phyloP scores from a whole-genome alignment of 768 basidiomycete species.

The Tulasnella sp. region DNA sequence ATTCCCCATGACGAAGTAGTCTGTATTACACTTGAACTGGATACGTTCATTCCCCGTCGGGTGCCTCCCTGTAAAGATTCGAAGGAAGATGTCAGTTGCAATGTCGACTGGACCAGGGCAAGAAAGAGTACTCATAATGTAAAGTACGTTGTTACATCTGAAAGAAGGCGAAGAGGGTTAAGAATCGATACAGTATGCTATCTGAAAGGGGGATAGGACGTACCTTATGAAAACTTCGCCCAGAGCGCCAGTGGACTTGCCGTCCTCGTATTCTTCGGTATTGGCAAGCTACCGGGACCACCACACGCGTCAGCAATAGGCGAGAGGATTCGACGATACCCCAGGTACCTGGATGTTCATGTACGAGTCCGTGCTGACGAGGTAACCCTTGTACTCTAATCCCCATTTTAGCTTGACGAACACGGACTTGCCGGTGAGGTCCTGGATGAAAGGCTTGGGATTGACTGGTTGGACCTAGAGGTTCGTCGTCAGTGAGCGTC shows the following conservation, averaged over 20 bases:
- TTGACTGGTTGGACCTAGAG: constrained; percentile 87
- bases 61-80: constrained; percentile 66
- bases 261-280: constrained; percentile 96
- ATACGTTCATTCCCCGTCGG: constrained; percentile 31
- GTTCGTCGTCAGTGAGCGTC: neutral
- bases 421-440: constrained; percentile 95
- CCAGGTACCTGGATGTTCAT: constrained; percentile 95
- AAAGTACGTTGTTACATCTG: constrained; percentile 94
- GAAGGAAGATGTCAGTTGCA: constrained; percentile 29
- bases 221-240: constrained; percentile 99
- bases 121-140: constrained; percentile 70
- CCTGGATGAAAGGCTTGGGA: constrained; percentile 98
- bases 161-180: constrained; percentile 15
- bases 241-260: constrained; percentile 90
- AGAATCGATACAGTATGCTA: constrained; percentile 23
- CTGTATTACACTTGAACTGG: constrained; percentile 7
- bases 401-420: constrained; percentile 98
- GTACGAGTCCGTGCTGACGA: constrained; percentile 97
- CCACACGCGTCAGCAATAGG: neutral
- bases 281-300: constrained; percentile 73
- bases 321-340: neutral
- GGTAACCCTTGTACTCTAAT: constrained; percentile 96
- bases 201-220: constrained; percentile 9
- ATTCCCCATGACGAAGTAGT: neutral
- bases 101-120: constrained; percentile 1